Evolutionary conservation across 2,329 filamentous ascomycete species (phyloP).

Genomic region (Epichloe festucae): DNA sequence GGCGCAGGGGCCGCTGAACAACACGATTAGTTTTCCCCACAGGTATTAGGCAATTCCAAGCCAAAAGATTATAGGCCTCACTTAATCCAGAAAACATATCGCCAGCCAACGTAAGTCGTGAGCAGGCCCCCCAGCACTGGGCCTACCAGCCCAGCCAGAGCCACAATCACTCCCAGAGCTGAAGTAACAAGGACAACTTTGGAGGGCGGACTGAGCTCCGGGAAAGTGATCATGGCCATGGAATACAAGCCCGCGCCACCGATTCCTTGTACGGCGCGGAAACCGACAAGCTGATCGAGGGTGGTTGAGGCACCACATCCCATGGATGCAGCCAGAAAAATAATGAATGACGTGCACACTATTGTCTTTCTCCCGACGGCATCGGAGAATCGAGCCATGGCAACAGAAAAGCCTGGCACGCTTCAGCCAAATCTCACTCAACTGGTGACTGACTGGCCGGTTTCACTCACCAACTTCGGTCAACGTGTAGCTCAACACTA

Average conservation of each 20-base stretch:
- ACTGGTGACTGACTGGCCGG: neutral
- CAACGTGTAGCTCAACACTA: conserved; percentile 41
- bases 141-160: conserved; percentile 37
- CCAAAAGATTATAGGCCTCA: conserved; percentile 14
- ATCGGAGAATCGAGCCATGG: conserved; percentile 40
- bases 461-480: conserved; percentile 36
- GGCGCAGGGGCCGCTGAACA: conserved; percentile 34
- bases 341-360: conserved; percentile 34
- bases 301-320: conserved; percentile 30
- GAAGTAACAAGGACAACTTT: conserved; percentile 30
- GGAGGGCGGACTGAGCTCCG: conserved; percentile 32
- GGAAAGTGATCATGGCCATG: conserved; percentile 39
- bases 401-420: conserved; percentile 26
- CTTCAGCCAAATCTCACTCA: neutral
- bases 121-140: conserved; percentile 40
- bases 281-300: conserved; percentile 32
- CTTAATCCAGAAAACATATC: conserved; percentile 50
- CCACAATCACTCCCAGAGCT: conserved; percentile 36
- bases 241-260: conserved; percentile 36
- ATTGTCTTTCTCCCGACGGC: conserved; percentile 38
- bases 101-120: conserved; percentile 35
- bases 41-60: too few relatives aligned
- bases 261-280: conserved; percentile 36
- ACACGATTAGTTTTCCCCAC: neutral
- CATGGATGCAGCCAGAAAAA: conserved; percentile 46